Evolutionary conservation across 306 rosid genomes (phyloP), one percentile per base, ranked within the genome.

Genomic region (Carpinus fangiana): DNA sequence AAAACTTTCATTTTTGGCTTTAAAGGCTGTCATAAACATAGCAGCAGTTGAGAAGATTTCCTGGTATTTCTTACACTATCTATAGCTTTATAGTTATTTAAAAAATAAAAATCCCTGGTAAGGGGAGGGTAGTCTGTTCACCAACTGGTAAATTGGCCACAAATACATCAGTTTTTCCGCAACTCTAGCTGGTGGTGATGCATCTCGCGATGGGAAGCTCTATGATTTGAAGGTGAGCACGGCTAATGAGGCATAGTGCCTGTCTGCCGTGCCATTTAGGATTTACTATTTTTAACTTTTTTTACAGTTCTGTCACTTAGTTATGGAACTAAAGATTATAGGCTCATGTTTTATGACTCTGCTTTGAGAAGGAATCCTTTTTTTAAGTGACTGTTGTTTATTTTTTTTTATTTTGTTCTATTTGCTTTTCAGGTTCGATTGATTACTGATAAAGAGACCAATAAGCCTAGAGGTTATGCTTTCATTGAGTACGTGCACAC

Each of bases 211-310:
- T 88, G 83, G 92, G 91, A 82, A 90, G 99, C 97, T 83, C 78
- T 93, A 83, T 90, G 79, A 88, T 89, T 86, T 87, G 86, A 96
- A 96, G 99, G 99, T 96, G 99, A 96, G 98, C 99, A 95, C 98
- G 98, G 98, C 99, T 93, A 89, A 90, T 87, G 87, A 91, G 99
- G 99, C 99, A 91, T 88, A 91, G 97, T 84, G 98, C 98, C 98
- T 88, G 94, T 86, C 98, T 91, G 99, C 98, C 98, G 98, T 96
- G 99, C 99, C 96, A 85, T 89, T 83, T 96, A 90, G 96, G 97
- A 93, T 88, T 89, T 79, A 73, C 72, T 79, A 75, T 66, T 73
- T 51, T 70, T 75, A 79, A 78, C 73, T 77, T 52, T 57, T 69
- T 72, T 16, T 67, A 70, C 56, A 21, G 77, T 69, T 51, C 12